Evolutionary conservation across 495 filamentous ascomycete species (phyloP).

Genomic region (Alectoria sarmentosa): DNA sequence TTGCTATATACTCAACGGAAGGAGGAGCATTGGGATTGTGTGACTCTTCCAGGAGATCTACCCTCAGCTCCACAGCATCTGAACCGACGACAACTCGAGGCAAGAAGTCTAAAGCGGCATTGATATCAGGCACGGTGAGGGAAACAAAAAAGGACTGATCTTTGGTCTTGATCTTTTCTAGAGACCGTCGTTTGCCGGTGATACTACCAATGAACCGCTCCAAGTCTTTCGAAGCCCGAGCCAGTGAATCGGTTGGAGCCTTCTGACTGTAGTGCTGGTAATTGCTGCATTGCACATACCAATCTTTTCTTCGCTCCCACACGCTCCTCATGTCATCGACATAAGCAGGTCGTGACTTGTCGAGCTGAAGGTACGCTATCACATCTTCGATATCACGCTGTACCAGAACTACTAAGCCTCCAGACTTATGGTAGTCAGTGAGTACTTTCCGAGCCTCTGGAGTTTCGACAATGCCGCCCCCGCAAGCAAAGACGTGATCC

Average conservation of each 20-base stretch:
- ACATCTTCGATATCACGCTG: conserved; percentile 82
- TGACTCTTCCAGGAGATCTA: conserved; percentile 83
- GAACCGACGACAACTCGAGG: conserved; percentile 72
- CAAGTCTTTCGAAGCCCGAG: conserved; percentile 69
- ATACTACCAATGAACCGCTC: conserved; percentile 67
- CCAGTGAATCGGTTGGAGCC: conserved; percentile 40
- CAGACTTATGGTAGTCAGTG: conserved; percentile 61
- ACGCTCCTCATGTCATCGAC: conserved; percentile 90
- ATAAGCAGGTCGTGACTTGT: conserved; percentile 90
- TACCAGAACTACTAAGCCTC: conserved; percentile 85
- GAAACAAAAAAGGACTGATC: conserved; percentile 87
- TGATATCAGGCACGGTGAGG: conserved; percentile 71
- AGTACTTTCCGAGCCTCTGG: conserved; percentile 74
- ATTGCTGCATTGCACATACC: conserved; percentile 92
- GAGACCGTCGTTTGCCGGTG: conserved; percentile 57
- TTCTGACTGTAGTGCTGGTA: conserved; percentile 83
- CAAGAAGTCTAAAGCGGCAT: conserved; percentile 53
- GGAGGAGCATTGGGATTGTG: conserved; percentile 50
- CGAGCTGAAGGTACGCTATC: conserved; percentile 81
- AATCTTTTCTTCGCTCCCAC: conserved; percentile 84
- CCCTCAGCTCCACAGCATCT: conserved; percentile 88
- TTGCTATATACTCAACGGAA: conserved; percentile 64
- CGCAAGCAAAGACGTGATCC: conserved; percentile 83
- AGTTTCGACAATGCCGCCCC: conserved; percentile 88
- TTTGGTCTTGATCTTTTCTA: conserved; percentile 62